Evolutionary conservation across 2,329 filamentous ascomycete species (phyloP), one percentile per base, ranked within the genome.

Genomic region (Aspergillus phoenicis): DNA sequence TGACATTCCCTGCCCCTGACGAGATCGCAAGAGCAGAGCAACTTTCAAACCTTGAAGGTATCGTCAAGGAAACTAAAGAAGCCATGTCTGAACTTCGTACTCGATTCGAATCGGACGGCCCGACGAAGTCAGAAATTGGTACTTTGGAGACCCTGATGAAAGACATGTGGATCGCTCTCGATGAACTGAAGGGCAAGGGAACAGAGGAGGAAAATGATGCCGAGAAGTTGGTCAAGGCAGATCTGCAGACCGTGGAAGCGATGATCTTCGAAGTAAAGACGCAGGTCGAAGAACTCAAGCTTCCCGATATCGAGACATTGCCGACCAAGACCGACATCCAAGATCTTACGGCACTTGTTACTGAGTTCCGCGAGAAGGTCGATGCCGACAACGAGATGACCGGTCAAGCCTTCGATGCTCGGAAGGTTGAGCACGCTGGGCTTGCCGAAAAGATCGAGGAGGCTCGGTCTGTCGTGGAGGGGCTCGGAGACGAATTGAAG

Each of bases 231-330:
- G 90, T 88, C 53, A 97, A 96, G 78, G 86, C 87, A 0, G 91
- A 97, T 67, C 82, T 97, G 4, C 91, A 95, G 64, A 86, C 91
- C 1, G 85, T 98, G 7, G 91, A 92, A 65, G 84, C 91, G 0
- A 84, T 94, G 45, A 91, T 93, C 33, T 85, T 91, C n/a, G 93
- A 97, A 64, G 88, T 96, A 75, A 97, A 96, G 78, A 82, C 84
- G 4, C 86, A 89, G 28, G 82, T 97, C 8, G 89, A 93, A 48
- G 87, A 90, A 58, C 85, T 95, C 70, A 83, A 87, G 36, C 83
- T 89, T 57, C 87, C 89, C 1, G 89, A 95, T 69, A 81, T 91
- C 5, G 88, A 89, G 1, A 82, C 84, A 1, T 77, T 96, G 3
- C 87, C 92, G 1, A 87, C 87, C 5, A 96, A 93, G 73, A 87